These are phyloP conservation scores for Lipomyces spencermartinsiae DNA, from an alignment of 805 yeast genomes.

Conservation along the genomic window DNA sequence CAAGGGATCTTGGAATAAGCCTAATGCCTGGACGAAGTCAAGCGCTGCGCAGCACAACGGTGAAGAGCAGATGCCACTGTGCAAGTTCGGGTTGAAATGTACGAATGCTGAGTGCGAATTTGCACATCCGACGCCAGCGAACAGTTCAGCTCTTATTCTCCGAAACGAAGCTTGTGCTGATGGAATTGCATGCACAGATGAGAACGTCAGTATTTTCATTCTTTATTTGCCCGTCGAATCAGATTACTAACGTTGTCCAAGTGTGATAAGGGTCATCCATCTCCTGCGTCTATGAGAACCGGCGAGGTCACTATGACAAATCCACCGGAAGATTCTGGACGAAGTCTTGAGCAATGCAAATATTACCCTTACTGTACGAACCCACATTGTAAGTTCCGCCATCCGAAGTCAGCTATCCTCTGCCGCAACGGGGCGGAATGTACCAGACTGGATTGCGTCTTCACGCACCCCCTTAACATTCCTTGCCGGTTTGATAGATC, in stretches of 20 bases:
- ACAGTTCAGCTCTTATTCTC: slow-evolving; percentile 71
- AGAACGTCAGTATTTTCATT: slow-evolving; percentile 5
- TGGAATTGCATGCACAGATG: slow-evolving; percentile 68
- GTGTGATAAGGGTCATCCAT: slow-evolving; percentile 83
- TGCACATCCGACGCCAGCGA: slow-evolving; percentile 92
- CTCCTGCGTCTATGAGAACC: slow-evolving; percentile 54
- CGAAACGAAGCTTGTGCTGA: slow-evolving; percentile 77
- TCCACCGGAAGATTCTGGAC: neutral
- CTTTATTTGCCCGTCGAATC: neutral
- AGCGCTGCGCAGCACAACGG: slow-evolving; percentile 13
- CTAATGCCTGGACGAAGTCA: slow-evolving; percentile 37
- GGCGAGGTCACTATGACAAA: neutral
- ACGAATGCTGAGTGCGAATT: slow-evolving; percentile 81
- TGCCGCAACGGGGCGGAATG: slow-evolving; percentile 87
- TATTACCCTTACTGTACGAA: slow-evolving; percentile 80
- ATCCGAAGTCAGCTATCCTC: slow-evolving; percentile 71
- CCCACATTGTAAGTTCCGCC: slow-evolving; percentile 80
- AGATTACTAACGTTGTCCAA: slow-evolving; percentile 33
- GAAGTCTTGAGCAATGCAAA: slow-evolving; percentile 77
- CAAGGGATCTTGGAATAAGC: neutral
- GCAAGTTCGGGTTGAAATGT: slow-evolving; percentile 80
- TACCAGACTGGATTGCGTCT: slow-evolving; percentile 78
- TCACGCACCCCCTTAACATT: slow-evolving; percentile 80
- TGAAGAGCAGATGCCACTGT: slow-evolving; percentile 56
- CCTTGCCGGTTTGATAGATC: slow-evolving; percentile 79